phyloP scores from a whole-genome alignment of 2,329 filamentous ascomycete genomes.

The Penicillium sclerotigenum region DNA sequence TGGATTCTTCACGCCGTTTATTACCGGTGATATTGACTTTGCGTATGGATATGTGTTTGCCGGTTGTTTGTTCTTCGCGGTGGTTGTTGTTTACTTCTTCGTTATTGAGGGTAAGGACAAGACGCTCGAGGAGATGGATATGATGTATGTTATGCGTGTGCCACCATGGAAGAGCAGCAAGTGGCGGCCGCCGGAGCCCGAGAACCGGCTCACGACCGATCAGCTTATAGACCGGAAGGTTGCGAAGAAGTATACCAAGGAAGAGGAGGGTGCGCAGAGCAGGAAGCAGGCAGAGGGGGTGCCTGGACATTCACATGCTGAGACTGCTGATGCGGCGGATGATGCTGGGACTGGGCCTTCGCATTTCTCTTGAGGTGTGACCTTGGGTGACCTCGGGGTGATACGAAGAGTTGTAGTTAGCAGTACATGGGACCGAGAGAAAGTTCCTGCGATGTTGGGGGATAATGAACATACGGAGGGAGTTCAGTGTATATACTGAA shows the following conservation, averaged over 20 bases:
- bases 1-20: conserved; percentile 75
- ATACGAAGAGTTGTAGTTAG: not conserved
- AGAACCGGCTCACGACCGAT: conserved; percentile 26
- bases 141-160: conserved; percentile 65
- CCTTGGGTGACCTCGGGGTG: not conserved
- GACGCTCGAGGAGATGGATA: conserved; percentile 71
- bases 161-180: conserved; percentile 57
- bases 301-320: conserved; percentile 22
- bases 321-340: conserved; percentile 15
- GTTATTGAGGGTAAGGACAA: conserved; percentile 68
- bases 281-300: conserved; percentile 11
- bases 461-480: not conserved
- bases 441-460: not conserved
- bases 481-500: not conserved
- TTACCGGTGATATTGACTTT: conserved; percentile 68
- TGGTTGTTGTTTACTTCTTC: conserved; percentile 66
- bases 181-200: conserved; percentile 34
- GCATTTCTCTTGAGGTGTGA: not conserved
- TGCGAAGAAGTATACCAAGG: conserved; percentile 16
- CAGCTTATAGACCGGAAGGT: conserved; percentile 25
- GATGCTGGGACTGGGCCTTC: conserved; percentile 18
- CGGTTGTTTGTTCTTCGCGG: conserved; percentile 63
- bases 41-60: conserved; percentile 75
- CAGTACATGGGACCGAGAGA: not conserved
- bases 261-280: conserved; percentile 13